Conservation (phyloP, 2,329 filamentous ascomycete genomes). For the Gnomoniopsis smithogilvyi region DNA sequence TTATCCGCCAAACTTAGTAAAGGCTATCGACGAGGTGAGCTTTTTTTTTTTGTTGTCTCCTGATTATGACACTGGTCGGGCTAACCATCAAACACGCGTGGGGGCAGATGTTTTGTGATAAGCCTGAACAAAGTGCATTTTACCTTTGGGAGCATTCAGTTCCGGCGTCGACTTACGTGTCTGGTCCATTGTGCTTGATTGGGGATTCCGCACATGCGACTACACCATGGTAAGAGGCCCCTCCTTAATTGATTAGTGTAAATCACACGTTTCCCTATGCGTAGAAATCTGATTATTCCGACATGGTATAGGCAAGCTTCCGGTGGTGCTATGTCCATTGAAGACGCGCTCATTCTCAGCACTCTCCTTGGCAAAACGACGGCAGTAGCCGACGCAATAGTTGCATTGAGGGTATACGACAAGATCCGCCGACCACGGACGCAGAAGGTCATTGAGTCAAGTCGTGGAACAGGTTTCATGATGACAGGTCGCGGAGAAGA, state of each 20-base stretch:
- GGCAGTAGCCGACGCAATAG: not conserved
- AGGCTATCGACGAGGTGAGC: constrained; percentile 18
- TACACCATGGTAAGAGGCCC: not conserved
- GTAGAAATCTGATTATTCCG: not conserved
- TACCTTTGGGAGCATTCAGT: constrained; percentile 25
- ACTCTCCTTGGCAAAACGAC: not conserved
- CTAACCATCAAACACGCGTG: not conserved
- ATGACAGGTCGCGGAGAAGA: not conserved
- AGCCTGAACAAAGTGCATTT: constrained; percentile 19
- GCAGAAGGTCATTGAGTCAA: not conserved
- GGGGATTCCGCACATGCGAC: constrained; percentile 18
- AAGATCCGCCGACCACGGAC: not conserved
- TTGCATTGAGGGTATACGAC: not conserved
- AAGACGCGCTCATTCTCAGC: not conserved
- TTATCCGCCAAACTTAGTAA: constrained; percentile 20
- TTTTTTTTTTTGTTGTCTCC: not conserved
- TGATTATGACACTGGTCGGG: not conserved
- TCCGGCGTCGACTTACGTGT: constrained; percentile 19
- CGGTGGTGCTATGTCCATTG: not conserved
- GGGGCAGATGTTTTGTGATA: constrained; percentile 20
- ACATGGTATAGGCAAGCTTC: not conserved
- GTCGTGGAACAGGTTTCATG: not conserved
- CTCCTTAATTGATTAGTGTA: not conserved
- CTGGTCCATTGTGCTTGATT: constrained; percentile 21
- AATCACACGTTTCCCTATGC: not conserved